Percentiles rank a stretch among this genome's conserved stretches.
phyloP scores from a whole-genome alignment of 257 asterid species.

The Solanum neorickii region DNA sequence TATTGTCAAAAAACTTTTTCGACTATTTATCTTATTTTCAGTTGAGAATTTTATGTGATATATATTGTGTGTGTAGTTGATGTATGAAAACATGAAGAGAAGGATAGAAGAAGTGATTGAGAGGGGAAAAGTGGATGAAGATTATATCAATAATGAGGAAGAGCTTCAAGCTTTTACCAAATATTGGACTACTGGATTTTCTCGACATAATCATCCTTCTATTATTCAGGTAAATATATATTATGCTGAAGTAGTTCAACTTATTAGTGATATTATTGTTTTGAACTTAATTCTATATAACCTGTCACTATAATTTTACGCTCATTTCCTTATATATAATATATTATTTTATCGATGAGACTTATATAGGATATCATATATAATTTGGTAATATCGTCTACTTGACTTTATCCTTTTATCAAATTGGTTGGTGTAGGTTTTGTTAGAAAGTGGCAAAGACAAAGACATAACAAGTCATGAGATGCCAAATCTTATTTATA shows the following conservation, averaged over 20 bases:
- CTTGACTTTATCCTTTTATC: neutral
- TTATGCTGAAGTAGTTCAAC: neutral
- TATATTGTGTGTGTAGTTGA: constrained; percentile 15
- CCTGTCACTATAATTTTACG: neutral
- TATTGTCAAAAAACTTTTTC: too few species aligned
- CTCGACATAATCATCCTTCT: constrained; percentile 42
- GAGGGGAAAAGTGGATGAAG: constrained; percentile 28
- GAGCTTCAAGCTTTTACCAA: constrained; percentile 13
- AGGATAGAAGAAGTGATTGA: constrained; percentile 34
- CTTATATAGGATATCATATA: neutral
- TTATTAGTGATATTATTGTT: neutral
- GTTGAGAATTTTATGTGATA: neutral
- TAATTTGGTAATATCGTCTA: neutral
- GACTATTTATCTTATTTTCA: too few species aligned
- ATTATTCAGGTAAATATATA: constrained; percentile 33
- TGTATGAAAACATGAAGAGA: constrained; percentile 50
- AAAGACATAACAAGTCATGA: constrained; percentile 22
- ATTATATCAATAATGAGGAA: constrained; percentile 14
- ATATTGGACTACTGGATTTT: constrained; percentile 31
- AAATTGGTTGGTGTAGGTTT: constrained; percentile 17
- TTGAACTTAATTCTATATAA: neutral
- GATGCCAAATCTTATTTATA: constrained; percentile 63
- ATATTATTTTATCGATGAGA: too few species aligned
- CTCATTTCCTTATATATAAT: too few species aligned
- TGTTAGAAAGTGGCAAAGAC: constrained; percentile 24